These are phyloP conservation scores for Lactarius evosmus DNA, from an alignment of 768 basidiomycete species.

Conservation along the genomic window DNA sequence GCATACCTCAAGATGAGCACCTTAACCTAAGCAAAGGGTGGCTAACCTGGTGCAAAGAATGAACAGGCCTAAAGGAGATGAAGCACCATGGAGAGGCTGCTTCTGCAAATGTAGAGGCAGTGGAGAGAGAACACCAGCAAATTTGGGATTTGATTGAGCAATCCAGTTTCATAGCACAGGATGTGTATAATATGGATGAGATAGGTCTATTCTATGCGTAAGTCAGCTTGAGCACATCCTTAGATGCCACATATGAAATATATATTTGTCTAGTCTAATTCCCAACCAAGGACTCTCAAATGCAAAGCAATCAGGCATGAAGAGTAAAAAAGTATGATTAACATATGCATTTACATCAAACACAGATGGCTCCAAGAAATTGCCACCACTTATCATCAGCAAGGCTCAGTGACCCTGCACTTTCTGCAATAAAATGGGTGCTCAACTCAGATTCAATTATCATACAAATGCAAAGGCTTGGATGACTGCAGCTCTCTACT, in stretches of 20 bases:
- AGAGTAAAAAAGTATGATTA: background rate
- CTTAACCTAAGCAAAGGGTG: too few species aligned
- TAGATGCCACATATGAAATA: background rate
- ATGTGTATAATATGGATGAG: background rate
- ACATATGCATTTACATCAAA: background rate
- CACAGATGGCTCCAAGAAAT: background rate
- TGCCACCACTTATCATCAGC: background rate
- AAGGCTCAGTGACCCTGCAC: background rate
- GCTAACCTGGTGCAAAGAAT: background rate
- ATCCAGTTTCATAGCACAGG: background rate
- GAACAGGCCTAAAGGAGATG: background rate
- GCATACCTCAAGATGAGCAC: background rate
- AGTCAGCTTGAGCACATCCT: background rate
- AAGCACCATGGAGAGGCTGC: background rate
- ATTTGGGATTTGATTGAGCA: background rate
- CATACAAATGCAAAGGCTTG: too few species aligned
- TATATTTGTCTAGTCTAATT: background rate
- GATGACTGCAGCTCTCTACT: too few species aligned
- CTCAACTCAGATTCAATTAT: conserved; percentile 33
- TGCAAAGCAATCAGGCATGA: too few species aligned
- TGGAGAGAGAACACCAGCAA: too few species aligned
- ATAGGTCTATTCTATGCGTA: too few species aligned
- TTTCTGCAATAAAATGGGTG: conserved; percentile 32
- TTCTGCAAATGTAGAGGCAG: background rate
- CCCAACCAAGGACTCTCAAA: background rate